Evolutionary conservation across 2,329 filamentous ascomycete genomes (phyloP), one percentile per base, ranked within the genome.

Genomic region (Penicillium griseofulvum): DNA sequence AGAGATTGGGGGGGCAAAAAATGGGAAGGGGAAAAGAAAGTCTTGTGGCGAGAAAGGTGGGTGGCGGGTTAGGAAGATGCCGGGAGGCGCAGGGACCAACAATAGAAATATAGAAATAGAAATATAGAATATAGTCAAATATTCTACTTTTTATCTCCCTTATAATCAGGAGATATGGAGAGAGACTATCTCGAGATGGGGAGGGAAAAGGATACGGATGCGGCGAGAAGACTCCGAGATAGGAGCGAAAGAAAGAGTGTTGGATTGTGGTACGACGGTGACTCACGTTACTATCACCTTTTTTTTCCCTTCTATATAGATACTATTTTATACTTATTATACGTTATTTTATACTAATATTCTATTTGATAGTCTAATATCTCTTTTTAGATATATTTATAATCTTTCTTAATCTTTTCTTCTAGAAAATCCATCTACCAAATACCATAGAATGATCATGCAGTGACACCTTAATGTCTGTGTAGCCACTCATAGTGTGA

Each of bases 1-100:
- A 43, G 44, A 55, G 43, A 24, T n/a, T 24, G 17, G 16, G 45
- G 46, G 46, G 26, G 56, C 55, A 59, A 61, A 66, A 58, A 58
- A 47, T 33, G 48, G 34, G 37, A 53, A 49, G 53, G 46, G 38
- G 29, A 50, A 41, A 45, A 17, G 29, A 53, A 34, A 49, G 53
- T 53, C 50, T 28, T 62, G 56, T 61, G 63, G 57, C 55, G 42
- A 49, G 44, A 50, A 51, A 45, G 46, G 29, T 55, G 47, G 59
- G 60, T 58, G 60, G 60, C 58, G 58, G 58, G 45, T 51, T 51
- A 45, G 48, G 38, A 24, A 49, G 48, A 50, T 36, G 10, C 49
- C 39, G 45, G 39, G 50, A 38, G 42, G 50, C 54, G 49, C 54
- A 56, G 44, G 47, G 41, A 55, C 49, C 49, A 47, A 37, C 37